These are phyloP conservation scores for Saturnispora gosingensis DNA, from an alignment of 805 yeast genomes.

Conservation along the genomic window DNA sequence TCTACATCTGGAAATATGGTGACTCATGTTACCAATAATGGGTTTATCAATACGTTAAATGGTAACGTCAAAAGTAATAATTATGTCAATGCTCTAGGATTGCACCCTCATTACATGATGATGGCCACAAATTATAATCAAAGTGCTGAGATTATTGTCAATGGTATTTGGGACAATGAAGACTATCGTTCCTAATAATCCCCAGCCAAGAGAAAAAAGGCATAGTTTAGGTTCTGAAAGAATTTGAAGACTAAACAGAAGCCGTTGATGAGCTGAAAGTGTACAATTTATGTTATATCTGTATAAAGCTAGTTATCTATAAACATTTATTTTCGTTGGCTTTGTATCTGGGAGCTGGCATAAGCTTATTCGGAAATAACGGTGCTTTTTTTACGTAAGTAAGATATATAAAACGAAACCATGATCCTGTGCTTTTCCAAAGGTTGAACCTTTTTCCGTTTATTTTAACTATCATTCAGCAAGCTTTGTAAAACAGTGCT, in stretches of 20 bases:
- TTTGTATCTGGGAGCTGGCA: neutral
- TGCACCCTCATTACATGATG: constrained; percentile 95
- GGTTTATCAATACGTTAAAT: constrained; percentile 34
- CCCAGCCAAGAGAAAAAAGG: neutral
- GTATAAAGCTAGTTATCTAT: neutral
- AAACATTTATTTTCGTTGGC: neutral
- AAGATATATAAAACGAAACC: neutral
- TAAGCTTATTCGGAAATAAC: constrained; percentile 5
- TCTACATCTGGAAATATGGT: constrained; percentile 75
- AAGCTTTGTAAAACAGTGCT: neutral
- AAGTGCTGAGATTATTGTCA: constrained; percentile 60
- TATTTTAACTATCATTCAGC: neutral
- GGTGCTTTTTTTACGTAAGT: neutral
- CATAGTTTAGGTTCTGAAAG: too few species aligned
- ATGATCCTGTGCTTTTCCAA: neutral
- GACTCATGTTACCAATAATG: constrained; percentile 38
- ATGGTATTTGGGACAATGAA: constrained; percentile 36
- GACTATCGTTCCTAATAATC: neutral
- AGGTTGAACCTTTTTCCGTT: neutral
- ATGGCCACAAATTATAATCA: constrained; percentile 78
- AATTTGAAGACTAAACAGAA: neutral
- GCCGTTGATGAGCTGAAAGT: neutral
- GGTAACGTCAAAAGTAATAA: constrained; percentile 36
- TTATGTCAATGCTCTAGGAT: constrained; percentile 56
- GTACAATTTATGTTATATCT: neutral